These are phyloP conservation scores for Trichothecium roseum DNA, from an alignment of 2,329 filamentous ascomycete species.

Conservation along the genomic window DNA sequence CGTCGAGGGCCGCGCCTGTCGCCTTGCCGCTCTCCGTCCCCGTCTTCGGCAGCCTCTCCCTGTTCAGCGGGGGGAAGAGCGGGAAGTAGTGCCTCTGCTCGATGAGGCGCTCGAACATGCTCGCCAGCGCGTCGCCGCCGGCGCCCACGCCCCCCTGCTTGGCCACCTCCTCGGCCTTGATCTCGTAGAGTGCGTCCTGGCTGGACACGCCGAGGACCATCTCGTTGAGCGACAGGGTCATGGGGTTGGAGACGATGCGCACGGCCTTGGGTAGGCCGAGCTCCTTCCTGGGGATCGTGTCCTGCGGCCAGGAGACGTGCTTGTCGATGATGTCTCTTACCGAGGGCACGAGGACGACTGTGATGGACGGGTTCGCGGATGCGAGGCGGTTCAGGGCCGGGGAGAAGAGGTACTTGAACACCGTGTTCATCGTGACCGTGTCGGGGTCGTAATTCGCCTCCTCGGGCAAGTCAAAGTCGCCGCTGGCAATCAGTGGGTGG, in stretches of 20 bases:
- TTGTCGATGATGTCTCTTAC: conserved; percentile 73
- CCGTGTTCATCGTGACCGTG: conserved; percentile 66
- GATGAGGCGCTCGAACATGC: conserved; percentile 68
- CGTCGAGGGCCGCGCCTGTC: conserved; percentile 70
- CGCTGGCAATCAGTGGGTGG: conserved; percentile 74
- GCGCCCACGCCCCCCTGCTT: conserved; percentile 9
- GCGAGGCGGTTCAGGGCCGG: conserved; percentile 61
- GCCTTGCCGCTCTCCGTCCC: conserved; percentile 48
- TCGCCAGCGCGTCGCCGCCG: conserved; percentile 48
- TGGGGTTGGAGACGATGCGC: conserved; percentile 78
- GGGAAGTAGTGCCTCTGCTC: conserved; percentile 90
- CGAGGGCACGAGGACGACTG: conserved; percentile 74
- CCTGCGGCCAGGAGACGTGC: conserved; percentile 75
- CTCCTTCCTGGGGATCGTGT: conserved; percentile 54
- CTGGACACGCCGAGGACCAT: conserved; percentile 69
- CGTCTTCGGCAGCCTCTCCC: conserved; percentile 55
- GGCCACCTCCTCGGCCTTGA: conserved; percentile 60
- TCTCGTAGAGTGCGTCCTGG: conserved; percentile 75
- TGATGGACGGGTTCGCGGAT: conserved; percentile 61
- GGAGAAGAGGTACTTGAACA: conserved; percentile 75
- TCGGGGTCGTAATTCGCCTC: conserved; percentile 61
- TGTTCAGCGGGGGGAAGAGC: conserved; percentile 69
- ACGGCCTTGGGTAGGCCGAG: conserved; percentile 69
- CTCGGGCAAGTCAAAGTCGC: conserved; percentile 68
- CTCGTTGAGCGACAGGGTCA: conserved; percentile 83